Evolutionary conservation across 2,329 filamentous ascomycete species (phyloP), one percentile per base, ranked within the genome.

Genomic region (Pseudovirgaria hyperparasitica): DNA sequence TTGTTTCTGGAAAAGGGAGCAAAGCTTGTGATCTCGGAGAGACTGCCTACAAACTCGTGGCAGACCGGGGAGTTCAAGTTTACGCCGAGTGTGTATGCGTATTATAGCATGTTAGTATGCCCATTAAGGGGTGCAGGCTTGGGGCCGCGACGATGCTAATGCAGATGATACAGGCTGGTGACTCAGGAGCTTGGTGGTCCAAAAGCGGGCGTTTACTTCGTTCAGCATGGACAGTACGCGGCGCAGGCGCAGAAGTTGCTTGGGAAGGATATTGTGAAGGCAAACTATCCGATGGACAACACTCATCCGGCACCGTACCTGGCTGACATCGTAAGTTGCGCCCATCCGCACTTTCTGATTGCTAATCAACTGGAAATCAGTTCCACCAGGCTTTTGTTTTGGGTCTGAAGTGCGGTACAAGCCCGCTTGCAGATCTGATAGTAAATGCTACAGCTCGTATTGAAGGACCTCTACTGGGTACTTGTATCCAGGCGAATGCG

Each of bases 31-130:
- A 54, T 76, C 22, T 62, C 62, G 20, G 60, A 62, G 6, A 60
- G 66, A 29, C 73, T 71, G 0, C 68, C 72, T 0, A 66, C 72
- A 35, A 74, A 75, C 42, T 57, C 63, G 5, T 75, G 66, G 60
- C 67, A 72, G 39, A 57, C 49, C 1, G 70, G 70, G 2, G 51
- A 39, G 1, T 75, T 58, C 37, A 33, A 43, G 6, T 63, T 62
- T 36, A 42, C 38, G 0, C 52, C 64, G 0, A 52, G 56, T 10
- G 57, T 69, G 6, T 76, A 74, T 38, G 65, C 67, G n/a, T 40
- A 37, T 16, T 45, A 45, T 26, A 31, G 31, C 24, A 18, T 32
- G 22, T 23, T 18, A 6, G 10, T 22, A 6, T 5, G 6, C 15
- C n/a, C 10, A 12, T 8, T 2, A 2, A 10, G 5, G 4, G 12